Evolutionary conservation across 2,329 filamentous ascomycete species (phyloP).

Genomic region (Claviceps humidiphila): DNA sequence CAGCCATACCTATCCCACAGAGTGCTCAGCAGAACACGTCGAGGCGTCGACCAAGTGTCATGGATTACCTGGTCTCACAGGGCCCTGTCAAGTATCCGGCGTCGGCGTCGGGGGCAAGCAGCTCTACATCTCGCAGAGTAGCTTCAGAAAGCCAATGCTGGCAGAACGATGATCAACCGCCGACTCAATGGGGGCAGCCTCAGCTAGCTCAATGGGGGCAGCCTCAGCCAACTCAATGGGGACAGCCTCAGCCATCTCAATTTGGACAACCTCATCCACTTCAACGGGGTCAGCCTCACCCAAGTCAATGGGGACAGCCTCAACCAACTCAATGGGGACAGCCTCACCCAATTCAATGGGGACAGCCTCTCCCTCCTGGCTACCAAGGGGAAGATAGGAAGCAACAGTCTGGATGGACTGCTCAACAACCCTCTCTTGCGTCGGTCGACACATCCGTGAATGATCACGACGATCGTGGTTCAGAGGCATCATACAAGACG

Average conservation of each 20-base stretch:
- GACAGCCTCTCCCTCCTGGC: background rate
- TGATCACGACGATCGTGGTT: background rate
- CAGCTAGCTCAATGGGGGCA: background rate
- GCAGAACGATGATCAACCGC: background rate
- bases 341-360: background rate
- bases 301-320: background rate
- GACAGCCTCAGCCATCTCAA: background rate
- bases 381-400: slow-evolving; percentile 1
- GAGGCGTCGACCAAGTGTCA: slow-evolving; percentile 8
- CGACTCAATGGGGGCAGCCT: background rate
- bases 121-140: slow-evolving; percentile 1
- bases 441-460: background rate
- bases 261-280: background rate
- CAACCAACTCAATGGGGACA: background rate
- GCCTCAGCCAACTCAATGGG: background rate
- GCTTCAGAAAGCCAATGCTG: background rate
- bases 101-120: slow-evolving; percentile 1
- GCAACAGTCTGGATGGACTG: background rate
- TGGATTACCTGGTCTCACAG: slow-evolving; percentile 10
- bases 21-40: slow-evolving; percentile 1
- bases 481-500: background rate
- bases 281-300: too few species aligned
- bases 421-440: background rate
- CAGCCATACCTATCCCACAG: slow-evolving; percentile 4
- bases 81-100: slow-evolving; percentile 4